A percentile compares a stretch with the other conserved stretches of the same genome.
Evolutionary conservation across 345 rosid genomes (phyloP).

Genomic region (Lepidium didymum): DNA sequence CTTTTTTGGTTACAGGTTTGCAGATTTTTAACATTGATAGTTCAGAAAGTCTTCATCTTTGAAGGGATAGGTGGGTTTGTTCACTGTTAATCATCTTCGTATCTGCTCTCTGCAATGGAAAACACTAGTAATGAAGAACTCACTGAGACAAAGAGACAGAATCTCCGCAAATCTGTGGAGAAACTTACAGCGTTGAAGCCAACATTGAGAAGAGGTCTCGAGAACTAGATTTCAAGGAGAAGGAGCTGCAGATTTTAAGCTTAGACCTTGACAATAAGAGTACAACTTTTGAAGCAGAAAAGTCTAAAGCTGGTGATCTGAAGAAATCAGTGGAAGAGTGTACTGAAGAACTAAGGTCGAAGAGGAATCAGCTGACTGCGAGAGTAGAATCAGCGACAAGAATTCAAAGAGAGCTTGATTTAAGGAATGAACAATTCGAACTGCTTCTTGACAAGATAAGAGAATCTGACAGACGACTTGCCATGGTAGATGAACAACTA

Average conservation of each 20-base stretch:
- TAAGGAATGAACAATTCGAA: neutral
- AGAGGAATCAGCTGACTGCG: neutral
- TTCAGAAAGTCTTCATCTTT: neutral
- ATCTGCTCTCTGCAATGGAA: slow-evolving; percentile 1
- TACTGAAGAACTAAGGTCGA: neutral
- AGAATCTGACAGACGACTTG: neutral
- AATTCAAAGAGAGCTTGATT: slow-evolving; percentile 3
- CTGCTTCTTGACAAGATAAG: neutral
- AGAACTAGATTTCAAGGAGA: neutral
- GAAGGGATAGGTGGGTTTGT: neutral
- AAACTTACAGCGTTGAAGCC: neutral
- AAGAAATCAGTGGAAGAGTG: slow-evolving; percentile 9
- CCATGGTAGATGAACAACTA: neutral
- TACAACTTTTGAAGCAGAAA: neutral
- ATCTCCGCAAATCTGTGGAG: neutral
- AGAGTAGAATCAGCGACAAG: neutral
- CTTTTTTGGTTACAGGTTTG: neutral
- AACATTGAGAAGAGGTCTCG: neutral
- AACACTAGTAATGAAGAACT: neutral
- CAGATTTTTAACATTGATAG: neutral
- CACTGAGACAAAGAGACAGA: neutral
- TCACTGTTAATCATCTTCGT: neutral
- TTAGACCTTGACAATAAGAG: neutral
- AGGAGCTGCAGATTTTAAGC: slow-evolving; percentile 4
- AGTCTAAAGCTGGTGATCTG: slow-evolving; percentile 12